Evolutionary conservation across 257 asterid species (phyloP), one percentile per base, ranked within the genome.

Genomic region (Capsicum rhomboideum): DNA sequence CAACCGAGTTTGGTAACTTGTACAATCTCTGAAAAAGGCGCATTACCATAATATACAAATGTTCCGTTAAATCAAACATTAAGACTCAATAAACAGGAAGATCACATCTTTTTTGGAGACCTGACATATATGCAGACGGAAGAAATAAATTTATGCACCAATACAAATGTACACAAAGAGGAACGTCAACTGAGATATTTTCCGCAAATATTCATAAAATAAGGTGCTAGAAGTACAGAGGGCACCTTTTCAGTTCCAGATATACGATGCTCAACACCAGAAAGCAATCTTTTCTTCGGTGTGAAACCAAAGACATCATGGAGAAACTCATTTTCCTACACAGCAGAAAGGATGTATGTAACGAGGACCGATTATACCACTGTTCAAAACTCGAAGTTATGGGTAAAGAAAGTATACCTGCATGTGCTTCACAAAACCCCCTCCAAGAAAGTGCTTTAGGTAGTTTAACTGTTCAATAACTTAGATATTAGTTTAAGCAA

Each of bases 351-450:
- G 37, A 71, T 72, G 44, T 42, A 42, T 55, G 20, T 42, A n/a
- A 72, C 10, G 28, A 6, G n/a, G 31, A 72, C 56, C 3, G 8
- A 7, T 6, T n/a, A 31, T 31, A 12, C n/a, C 37, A 42, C 79
- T n/a, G 56, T 46, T 56, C 34, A 6, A 72, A 72, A 42, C 55
- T 72, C 79, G n/a, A 72, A 42, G 37, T 44, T 46, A 21, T 4
- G 1, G 54, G 56, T 72, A 72, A 11, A 78, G 56, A 74, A 63
- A 63, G 61, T 49, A 23, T 6, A 97, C 99, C 99, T 91, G 98
- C 98, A 93, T 93, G 87, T 97, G 99, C 93, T 91, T 97, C 85
- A 92, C 97, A 85, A 95, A 97, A 83, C 98, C 98, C 83, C 98
- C 98, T 67, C 99, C 97, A 72, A 97, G 98, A 82, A 97, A 97